Evolutionary conservation across 1,284 basidiomycete genomes (phyloP), one percentile per base, ranked within the genome.

Genomic region (Cystobasidium slooffiae): DNA sequence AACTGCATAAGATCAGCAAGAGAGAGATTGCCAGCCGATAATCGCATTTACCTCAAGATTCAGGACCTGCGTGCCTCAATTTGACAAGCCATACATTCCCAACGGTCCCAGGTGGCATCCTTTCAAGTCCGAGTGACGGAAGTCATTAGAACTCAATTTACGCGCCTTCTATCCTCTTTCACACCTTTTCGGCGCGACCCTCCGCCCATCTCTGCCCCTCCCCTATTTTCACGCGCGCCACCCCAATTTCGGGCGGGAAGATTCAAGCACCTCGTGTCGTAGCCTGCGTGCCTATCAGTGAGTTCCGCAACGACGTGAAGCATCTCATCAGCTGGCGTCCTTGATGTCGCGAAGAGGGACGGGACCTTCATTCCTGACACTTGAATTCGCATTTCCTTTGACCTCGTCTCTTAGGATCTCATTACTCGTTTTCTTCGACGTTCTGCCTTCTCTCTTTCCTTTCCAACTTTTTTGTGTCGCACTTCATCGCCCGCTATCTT

Each of bases 311-410:
- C 41, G 51, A 53, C 49, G 64, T 66, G 49, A 43, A 47, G 43
- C 43, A 44, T 47, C 44, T 14, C 20, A 16, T 20, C 47, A 14
- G 14, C 47, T 22, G 44, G 61, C n/a, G 56, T 59, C 61, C 43
- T 31, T 31, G 31, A 31, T 31, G 31, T 37, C 44, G 61, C 47
- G 44, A 22, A 63, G 44, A 41, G n/a, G 37, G 49, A 53, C 44
- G 51, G 51, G 37, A 9, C 52, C 64, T 31, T 53, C 64, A 66
- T 66, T 52, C 64, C 64, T 66, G 64, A 66, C 64, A 66, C 64
- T 66, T 43, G 64, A 52, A 52, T 55, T 66, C 51, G 64, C 47
- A 20, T 39, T 22, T 22, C 53, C 14, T n/a, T 22, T 39, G 39
- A 12, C 58, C 16, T 41, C 61, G 24, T 63, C 59, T 22, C 47